Evolutionary conservation across 345 rosid species (phyloP).

Genomic region (Dimocarpus longan): DNA sequence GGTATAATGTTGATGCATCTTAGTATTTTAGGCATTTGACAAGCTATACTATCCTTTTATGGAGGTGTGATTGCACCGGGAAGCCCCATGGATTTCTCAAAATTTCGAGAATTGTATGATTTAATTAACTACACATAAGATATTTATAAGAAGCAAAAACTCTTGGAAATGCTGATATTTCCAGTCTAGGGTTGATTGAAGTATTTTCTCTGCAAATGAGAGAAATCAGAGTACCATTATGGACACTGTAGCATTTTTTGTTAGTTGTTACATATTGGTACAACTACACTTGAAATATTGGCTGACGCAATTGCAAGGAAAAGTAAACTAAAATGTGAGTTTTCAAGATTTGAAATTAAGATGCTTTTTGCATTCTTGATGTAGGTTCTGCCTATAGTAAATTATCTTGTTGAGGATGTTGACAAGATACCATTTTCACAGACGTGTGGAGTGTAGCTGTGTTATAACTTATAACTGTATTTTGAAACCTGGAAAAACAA

Average conservation of each 20-base stretch:
- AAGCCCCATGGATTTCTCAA: not conserved
- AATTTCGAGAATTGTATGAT: conserved; percentile 4
- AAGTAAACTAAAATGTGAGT: not conserved
- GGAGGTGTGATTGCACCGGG: not conserved
- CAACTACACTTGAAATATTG: not conserved
- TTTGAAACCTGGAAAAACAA: not conserved
- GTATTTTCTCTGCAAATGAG: not conserved
- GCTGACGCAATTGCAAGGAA: not conserved
- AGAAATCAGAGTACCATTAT: too few relatives aligned
- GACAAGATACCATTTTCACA: not conserved
- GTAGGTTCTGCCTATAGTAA: not conserved
- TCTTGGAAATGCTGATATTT: not conserved
- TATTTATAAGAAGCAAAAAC: not conserved
- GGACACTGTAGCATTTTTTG: not conserved
- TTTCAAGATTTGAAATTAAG: not conserved
- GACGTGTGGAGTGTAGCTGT: not conserved
- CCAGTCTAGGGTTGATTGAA: not conserved
- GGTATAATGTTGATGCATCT: conserved; percentile 45
- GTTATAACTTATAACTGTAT: too few relatives aligned
- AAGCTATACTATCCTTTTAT: conserved; percentile 1
- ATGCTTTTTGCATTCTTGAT: not conserved
- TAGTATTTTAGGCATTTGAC: not conserved
- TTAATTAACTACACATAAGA: not conserved
- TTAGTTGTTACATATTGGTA: not conserved
- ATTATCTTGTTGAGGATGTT: not conserved